phyloP scores from a whole-genome alignment of 345 rosid genomes.

The Sonneratia caseolaris region DNA sequence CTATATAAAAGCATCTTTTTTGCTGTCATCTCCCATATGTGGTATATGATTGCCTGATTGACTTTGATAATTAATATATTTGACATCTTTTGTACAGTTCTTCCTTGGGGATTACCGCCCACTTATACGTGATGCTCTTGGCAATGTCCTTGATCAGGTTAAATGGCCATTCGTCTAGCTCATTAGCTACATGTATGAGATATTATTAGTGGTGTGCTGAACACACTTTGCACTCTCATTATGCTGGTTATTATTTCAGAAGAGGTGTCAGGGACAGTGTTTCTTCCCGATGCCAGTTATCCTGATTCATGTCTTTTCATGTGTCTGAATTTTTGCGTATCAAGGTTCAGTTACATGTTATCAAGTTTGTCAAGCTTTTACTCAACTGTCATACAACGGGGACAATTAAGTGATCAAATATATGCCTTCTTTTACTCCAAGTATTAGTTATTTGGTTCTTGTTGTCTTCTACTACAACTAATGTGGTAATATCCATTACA shows the following conservation, averaged over 20 bases:
- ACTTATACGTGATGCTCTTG: conserved; percentile 65
- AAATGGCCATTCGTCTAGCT: conserved; percentile 5
- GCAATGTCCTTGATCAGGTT: conserved; percentile 96
- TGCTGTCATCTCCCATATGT: conserved; percentile 1
- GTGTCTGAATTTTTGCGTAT: not conserved
- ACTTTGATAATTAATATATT: conserved; percentile 16
- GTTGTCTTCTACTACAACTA: not conserved
- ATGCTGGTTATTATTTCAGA: not conserved
- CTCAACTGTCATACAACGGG: not conserved
- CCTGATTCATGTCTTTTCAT: not conserved
- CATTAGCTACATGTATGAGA: not conserved
- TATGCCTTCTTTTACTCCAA: not conserved
- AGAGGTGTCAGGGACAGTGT: not conserved
- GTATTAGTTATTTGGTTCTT: not conserved
- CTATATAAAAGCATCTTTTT: not conserved
- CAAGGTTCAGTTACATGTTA: not conserved
- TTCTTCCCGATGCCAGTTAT: not conserved
- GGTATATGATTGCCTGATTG: not conserved
- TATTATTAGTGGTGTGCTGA: not conserved
- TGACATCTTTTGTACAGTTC: conserved; percentile 42
- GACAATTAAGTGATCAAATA: conserved; percentile 6
- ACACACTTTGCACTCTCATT: not conserved
- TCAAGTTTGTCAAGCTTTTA: not conserved
- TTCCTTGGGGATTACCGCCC: conserved; percentile 99
- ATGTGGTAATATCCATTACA: not conserved